A percentile compares a stretch with the other conserved stretches of the same genome.
Evolutionary conservation across 805 yeast genomes (phyloP).

Genomic region (Komagataella pastoris): DNA sequence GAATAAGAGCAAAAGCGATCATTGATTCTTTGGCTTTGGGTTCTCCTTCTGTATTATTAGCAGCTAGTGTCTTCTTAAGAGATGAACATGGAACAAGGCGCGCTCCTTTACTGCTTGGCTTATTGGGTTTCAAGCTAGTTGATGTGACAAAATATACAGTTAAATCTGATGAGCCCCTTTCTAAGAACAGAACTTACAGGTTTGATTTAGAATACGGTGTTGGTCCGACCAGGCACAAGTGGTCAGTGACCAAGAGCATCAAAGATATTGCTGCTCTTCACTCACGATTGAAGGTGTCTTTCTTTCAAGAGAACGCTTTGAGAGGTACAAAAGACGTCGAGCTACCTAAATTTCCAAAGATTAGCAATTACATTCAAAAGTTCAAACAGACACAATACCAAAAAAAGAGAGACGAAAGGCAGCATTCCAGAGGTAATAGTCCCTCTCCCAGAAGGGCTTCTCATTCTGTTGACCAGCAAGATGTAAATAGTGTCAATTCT

Average conservation of each 20-base stretch:
- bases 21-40: constrained; percentile 47
- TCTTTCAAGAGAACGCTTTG: constrained; percentile 26
- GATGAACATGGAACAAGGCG: constrained; percentile 70
- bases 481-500: not conserved
- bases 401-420: not conserved
- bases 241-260: constrained; percentile 67
- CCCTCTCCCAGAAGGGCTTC: not conserved
- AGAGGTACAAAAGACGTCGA: constrained; percentile 12
- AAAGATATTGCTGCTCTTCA: constrained; percentile 66
- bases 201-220: constrained; percentile 86
- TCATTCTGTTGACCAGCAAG: not conserved
- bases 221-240: constrained; percentile 61
- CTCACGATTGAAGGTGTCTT: constrained; percentile 44
- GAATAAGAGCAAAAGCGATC: constrained; percentile 15
- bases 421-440: not conserved
- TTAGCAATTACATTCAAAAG: constrained; percentile 16
- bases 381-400: not conserved
- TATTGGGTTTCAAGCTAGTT: constrained; percentile 52
- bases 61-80: constrained; percentile 60
- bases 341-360: constrained; percentile 24
- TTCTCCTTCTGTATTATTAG: constrained; percentile 59
- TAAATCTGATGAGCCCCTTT: constrained; percentile 16
- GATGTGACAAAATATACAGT: constrained; percentile 22
- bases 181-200: constrained; percentile 32
- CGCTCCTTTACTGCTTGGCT: constrained; percentile 70